These are phyloP conservation scores for Cajanus cajan DNA, from an alignment of 306 rosid species.

Conservation along the genomic window DNA sequence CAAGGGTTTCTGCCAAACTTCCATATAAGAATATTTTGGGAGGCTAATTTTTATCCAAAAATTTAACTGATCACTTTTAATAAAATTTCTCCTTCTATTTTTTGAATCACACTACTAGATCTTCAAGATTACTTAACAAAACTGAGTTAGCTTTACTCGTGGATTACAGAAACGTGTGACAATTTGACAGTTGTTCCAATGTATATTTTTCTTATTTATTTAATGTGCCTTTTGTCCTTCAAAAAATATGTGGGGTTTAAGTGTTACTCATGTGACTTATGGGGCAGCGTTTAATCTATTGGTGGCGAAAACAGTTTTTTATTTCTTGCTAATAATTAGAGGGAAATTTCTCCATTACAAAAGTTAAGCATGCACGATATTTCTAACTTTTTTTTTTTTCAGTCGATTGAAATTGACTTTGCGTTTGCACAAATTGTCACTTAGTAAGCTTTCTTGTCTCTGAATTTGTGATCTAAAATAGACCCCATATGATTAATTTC, in stretches of 20 bases:
- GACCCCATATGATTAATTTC: not conserved
- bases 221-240: conserved; percentile 16
- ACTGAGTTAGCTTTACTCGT: too few relatives aligned
- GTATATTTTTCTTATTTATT: conserved; percentile 21
- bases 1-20: not conserved
- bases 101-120: too few relatives aligned
- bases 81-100: too few relatives aligned
- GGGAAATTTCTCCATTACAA: not conserved
- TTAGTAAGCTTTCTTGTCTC: conserved; percentile 1
- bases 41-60: too few relatives aligned
- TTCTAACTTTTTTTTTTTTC: not conserved
- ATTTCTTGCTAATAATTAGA: not conserved
- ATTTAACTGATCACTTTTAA: too few relatives aligned
- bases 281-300: conserved; percentile 32
- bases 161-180: not conserved
- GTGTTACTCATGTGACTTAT: conserved; percentile 43
- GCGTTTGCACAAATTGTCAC: conserved; percentile 18
- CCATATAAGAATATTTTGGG: not conserved
- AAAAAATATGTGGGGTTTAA: conserved; percentile 24
- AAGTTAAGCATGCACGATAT: not conserved
- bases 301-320: not conserved
- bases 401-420: conserved; percentile 19
- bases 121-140: too few relatives aligned
- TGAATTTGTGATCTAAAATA: not conserved
- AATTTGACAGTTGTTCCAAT: conserved; percentile 34